Percentiles rank a stretch among this genome's conserved stretches.
These are phyloP conservation scores for Ambrosiella beaveri DNA, from an alignment of 2,329 filamentous ascomycete species.

Conservation along the genomic window DNA sequence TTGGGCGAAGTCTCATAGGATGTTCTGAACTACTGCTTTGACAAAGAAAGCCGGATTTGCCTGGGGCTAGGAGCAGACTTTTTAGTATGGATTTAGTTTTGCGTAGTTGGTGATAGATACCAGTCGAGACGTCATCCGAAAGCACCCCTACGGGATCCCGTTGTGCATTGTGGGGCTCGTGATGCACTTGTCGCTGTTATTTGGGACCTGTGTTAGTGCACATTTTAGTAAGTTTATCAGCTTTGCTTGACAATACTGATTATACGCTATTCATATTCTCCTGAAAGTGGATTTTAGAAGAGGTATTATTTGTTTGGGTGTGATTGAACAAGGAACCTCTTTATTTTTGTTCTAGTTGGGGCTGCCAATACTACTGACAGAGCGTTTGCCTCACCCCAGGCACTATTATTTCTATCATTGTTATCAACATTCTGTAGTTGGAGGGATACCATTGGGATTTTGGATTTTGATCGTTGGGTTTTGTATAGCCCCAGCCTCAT, in stretches of 20 bases:
- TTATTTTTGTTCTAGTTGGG: too few relatives aligned
- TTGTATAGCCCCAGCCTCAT: conserved; percentile 3
- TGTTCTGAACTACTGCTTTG: not conserved
- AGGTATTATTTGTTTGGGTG: not conserved
- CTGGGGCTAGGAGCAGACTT: too few relatives aligned
- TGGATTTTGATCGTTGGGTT: conserved; percentile 2
- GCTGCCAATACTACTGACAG: not conserved
- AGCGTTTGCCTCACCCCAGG: not conserved
- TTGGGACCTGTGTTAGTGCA: not conserved
- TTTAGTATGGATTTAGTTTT: not conserved
- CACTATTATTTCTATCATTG: not conserved
- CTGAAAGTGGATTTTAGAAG: not conserved
- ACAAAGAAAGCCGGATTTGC: not conserved
- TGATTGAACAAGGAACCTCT: not conserved
- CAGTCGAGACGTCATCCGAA: not conserved
- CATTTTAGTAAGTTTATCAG: not conserved
- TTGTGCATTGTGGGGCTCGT: not conserved
- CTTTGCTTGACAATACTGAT: not conserved
- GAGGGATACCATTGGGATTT: not conserved
- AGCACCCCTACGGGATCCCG: not conserved
- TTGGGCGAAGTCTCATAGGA: not conserved
- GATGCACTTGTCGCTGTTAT: not conserved
- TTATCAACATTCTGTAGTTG: not conserved
- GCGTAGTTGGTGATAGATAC: not conserved
- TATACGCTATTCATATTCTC: not conserved